Evolutionary conservation across 345 rosid species (phyloP).

Genomic region (Firmiana major): DNA sequence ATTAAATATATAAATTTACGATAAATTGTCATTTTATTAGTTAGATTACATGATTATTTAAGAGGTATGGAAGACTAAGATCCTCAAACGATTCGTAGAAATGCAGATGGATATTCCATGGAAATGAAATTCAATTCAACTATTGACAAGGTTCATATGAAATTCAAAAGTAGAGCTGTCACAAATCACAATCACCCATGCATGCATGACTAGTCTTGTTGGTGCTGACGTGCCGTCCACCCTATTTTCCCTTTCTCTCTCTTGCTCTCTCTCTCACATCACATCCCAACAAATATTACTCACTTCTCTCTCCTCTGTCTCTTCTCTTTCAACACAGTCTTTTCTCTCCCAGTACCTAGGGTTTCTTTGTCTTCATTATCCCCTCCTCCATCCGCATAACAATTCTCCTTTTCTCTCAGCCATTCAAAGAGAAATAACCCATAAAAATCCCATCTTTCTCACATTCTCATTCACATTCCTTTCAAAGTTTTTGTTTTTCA

Average conservation of each 20-base stretch:
- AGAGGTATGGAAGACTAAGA: no score
- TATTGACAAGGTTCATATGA: no score
- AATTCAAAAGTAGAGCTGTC: no score
- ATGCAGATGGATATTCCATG: no score
- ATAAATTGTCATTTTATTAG: no score
- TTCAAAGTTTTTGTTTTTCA: constrained; percentile 18
- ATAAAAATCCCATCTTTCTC: background rate
- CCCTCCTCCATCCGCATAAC: no score
- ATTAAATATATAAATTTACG: no score
- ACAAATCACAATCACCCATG: background rate
- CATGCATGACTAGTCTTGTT: background rate
- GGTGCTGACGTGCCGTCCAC: constrained; percentile 29
- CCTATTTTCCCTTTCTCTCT: background rate
- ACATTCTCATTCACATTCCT: constrained; percentile 8
- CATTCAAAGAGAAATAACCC: background rate
- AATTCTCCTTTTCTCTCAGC: background rate
- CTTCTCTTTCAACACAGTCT: background rate
- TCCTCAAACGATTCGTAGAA: no score
- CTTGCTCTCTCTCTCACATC: background rate
- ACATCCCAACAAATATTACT: constrained; percentile 12
- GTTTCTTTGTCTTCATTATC: constrained; percentile 10
- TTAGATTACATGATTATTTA: no score
- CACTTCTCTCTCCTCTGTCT: background rate
- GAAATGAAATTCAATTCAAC: no score
- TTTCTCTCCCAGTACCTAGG: constrained; percentile 14